Evolutionary conservation across 2,329 filamentous ascomycete genomes (phyloP).

Genomic region (Calonectria honghensis): DNA sequence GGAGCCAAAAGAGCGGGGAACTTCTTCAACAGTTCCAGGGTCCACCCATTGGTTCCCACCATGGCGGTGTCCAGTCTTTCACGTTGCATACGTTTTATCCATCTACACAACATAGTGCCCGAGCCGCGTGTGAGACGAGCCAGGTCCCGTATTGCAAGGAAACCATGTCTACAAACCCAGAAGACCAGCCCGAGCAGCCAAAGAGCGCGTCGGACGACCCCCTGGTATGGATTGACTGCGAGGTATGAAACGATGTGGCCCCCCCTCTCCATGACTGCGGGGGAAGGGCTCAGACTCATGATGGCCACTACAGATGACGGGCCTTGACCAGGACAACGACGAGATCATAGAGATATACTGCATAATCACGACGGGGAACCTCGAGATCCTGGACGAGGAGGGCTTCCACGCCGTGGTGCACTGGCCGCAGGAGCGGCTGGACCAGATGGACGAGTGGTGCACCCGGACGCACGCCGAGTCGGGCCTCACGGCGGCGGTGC

Average conservation of each 20-base stretch:
- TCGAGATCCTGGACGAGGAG: slow-evolving; percentile 83
- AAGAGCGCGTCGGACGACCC: slow-evolving; percentile 69
- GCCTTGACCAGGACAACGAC: slow-evolving; percentile 81
- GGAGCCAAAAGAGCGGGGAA: slow-evolving; percentile 19
- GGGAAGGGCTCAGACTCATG: slow-evolving; percentile 33
- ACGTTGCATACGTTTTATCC: slow-evolving; percentile 27
- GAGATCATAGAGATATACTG: slow-evolving; percentile 94
- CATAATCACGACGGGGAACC: slow-evolving; percentile 88
- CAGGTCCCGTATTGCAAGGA: slow-evolving; percentile 1
- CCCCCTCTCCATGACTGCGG: slow-evolving; percentile 12
- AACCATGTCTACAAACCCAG: slow-evolving; percentile 45
- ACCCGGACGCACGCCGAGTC: slow-evolving; percentile 84
- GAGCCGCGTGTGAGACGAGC: neutral
- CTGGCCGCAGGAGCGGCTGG: slow-evolving; percentile 81
- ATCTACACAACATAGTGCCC: slow-evolving; percentile 18
- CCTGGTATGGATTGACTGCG: slow-evolving; percentile 89
- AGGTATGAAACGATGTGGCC: slow-evolving; percentile 61
- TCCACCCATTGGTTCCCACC: slow-evolving; percentile 5
- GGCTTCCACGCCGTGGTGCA: slow-evolving; percentile 90
- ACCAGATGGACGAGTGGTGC: slow-evolving; percentile 93
- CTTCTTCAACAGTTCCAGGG: slow-evolving; percentile 17
- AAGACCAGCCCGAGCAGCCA: slow-evolving; percentile 44
- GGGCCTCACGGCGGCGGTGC: slow-evolving; percentile 86
- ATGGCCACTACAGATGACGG: slow-evolving; percentile 83
- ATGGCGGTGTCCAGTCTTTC: neutral